Evolutionary conservation across 805 yeast genomes (phyloP).

Genomic region (Monosporozyma aerobia): DNA sequence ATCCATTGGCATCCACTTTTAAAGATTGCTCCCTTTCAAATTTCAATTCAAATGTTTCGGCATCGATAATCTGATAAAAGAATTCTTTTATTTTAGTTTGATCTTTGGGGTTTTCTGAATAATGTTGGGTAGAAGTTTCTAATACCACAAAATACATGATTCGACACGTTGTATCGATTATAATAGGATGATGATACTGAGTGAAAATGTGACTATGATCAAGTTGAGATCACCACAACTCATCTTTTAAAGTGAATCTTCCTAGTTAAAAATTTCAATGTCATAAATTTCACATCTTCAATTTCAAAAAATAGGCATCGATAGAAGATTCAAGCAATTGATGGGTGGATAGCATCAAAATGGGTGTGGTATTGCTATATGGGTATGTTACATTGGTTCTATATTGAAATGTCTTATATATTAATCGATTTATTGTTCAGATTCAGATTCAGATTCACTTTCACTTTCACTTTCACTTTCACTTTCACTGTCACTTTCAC

Average conservation of each 20-base stretch:
- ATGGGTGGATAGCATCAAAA: neutral
- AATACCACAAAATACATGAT: conserved; percentile 11
- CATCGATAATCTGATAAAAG: conserved; percentile 57
- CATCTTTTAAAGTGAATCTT: neutral
- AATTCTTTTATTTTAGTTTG: conserved; percentile 58
- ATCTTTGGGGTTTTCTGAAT: conserved; percentile 37
- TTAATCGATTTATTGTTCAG: neutral
- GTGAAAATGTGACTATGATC: neutral
- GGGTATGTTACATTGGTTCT: neutral
- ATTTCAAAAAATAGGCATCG: neutral
- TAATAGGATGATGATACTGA: neutral
- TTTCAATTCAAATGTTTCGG: conserved; percentile 32
- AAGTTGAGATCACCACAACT: neutral
- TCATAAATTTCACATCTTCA: neutral
- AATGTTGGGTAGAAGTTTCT: conserved; percentile 7
- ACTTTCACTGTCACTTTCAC: conserved; percentile 3
- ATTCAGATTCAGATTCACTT: conserved; percentile 1
- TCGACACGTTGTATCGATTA: neutral
- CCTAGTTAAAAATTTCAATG: neutral
- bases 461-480: neutral
- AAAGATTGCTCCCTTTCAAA: conserved; percentile 40
- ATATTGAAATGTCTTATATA: neutral
- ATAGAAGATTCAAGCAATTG: neutral
- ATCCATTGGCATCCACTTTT: conserved; percentile 43
- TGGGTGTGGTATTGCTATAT: neutral